Evolutionary conservation across 2,329 filamentous ascomycete genomes (phyloP).

Genomic region (Pestalotiopsis sp.): DNA sequence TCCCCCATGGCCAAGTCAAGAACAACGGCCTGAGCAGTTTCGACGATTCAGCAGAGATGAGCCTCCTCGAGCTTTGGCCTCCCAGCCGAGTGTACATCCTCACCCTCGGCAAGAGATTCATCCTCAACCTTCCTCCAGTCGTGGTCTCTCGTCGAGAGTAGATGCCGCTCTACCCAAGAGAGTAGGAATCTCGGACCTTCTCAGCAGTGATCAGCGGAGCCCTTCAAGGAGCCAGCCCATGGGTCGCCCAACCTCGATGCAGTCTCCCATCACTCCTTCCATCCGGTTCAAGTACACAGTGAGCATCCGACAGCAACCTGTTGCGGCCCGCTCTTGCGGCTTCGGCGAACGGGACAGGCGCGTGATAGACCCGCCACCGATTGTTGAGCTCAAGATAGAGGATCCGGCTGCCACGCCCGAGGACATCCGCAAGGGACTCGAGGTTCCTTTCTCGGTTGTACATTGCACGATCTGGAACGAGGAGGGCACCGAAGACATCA

Average conservation of each 20-base stretch:
- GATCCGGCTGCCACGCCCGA: constrained; percentile 56
- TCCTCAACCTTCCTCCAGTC: constrained; percentile 18
- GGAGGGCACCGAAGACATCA: constrained; percentile 66
- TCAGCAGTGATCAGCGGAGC: constrained; percentile 26
- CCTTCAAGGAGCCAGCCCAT: constrained; percentile 19
- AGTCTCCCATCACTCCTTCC: constrained; percentile 9
- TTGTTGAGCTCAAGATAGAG: constrained; percentile 71
- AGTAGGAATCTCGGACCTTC: constrained; percentile 32
- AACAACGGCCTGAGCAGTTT: constrained; percentile 13
- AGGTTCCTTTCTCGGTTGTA: constrained; percentile 69
- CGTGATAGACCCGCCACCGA: constrained; percentile 82
- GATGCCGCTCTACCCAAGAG: constrained; percentile 26
- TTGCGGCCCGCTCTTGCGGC: constrained; percentile 77
- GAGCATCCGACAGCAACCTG: constrained; percentile 74
- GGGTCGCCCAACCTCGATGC: constrained; percentile 19
- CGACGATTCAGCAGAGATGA: constrained; percentile 19
- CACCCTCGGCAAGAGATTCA: constrained; percentile 19
- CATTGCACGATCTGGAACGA: constrained; percentile 78
- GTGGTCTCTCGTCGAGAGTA: constrained; percentile 23
- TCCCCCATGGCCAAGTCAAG: constrained; percentile 17
- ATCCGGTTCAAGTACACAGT: constrained; percentile 44
- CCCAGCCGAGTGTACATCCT: constrained; percentile 19
- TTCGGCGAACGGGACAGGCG: constrained; percentile 82
- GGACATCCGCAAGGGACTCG: constrained; percentile 53
- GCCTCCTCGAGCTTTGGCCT: constrained; percentile 13